A percentile compares a stretch with the other conserved stretches of the same genome.
phyloP scores from a whole-genome alignment of 495 filamentous ascomycete species.

The Penicillium riverlandense region DNA sequence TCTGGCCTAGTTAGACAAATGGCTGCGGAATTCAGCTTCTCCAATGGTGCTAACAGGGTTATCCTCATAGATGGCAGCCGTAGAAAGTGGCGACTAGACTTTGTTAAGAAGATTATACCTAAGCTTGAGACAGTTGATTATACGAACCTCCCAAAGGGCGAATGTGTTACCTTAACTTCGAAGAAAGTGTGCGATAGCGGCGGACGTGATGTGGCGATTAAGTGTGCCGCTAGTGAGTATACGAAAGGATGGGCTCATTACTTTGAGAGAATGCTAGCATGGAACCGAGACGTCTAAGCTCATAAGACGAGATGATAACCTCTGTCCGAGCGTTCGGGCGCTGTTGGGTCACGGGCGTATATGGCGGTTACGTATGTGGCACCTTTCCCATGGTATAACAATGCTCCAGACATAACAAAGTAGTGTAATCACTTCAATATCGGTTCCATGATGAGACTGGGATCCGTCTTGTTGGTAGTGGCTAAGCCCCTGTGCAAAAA shows the following conservation, averaged over 20 bases:
- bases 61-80: constrained; percentile 73
- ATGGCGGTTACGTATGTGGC: constrained; percentile 65
- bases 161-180: constrained; percentile 59
- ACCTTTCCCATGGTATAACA: too few species aligned
- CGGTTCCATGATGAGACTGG: constrained; percentile 79
- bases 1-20: constrained; percentile 62
- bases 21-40: constrained; percentile 64
- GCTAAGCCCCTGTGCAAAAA: constrained; percentile 75
- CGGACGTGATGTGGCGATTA: constrained; percentile 72
- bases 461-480: constrained; percentile 73
- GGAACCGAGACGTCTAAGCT: constrained; percentile 87
- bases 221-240: constrained; percentile 81
- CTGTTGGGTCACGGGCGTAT: constrained; percentile 72
- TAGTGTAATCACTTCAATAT: constrained; percentile 79
- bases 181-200: constrained; percentile 59
- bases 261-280: constrained; percentile 62
- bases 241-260: constrained; percentile 77
- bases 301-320: constrained; percentile 80
- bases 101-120: constrained; percentile 55
- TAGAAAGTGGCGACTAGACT: constrained; percentile 57
- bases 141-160: constrained; percentile 40
- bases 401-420: background rate
- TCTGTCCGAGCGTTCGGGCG: constrained; percentile 69
- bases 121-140: constrained; percentile 55
- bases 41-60: constrained; percentile 65